These are phyloP conservation scores for Globisporangium megalacanthum DNA, from an alignment of 352 stramenopile species.

Conservation along the genomic window DNA sequence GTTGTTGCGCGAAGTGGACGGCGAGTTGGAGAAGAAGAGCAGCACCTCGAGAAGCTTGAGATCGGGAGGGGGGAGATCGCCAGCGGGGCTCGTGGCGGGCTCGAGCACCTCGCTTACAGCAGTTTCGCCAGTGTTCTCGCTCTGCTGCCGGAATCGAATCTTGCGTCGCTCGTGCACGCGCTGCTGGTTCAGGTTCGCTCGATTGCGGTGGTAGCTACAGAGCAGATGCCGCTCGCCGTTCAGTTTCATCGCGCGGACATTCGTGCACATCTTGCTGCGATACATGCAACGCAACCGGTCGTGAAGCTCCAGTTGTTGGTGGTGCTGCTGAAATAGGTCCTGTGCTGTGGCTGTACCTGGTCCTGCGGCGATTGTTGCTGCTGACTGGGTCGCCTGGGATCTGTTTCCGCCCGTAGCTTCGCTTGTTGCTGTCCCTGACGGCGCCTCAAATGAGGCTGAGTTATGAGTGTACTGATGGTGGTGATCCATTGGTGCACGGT, in stretches of 20 bases:
- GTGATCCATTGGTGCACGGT: not conserved
- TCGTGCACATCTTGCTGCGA: slow-evolving; percentile 25
- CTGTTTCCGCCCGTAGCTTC: too few relatives aligned
- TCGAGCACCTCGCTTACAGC: not conserved
- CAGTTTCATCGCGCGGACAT: slow-evolving; percentile 29
- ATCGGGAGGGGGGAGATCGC: slow-evolving; percentile 1
- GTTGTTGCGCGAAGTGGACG: not conserved
- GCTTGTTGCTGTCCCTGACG: too few relatives aligned
- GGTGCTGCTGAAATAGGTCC: not conserved
- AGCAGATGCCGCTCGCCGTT: slow-evolving; percentile 33
- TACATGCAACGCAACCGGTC: slow-evolving; percentile 7
- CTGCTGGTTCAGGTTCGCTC: slow-evolving; percentile 37
- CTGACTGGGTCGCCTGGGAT: not conserved
- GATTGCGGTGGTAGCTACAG: slow-evolving; percentile 28
- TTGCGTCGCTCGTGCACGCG: slow-evolving; percentile 26
- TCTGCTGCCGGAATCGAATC: slow-evolving; percentile 2
- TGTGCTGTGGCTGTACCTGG: not conserved
- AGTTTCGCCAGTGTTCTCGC: not conserved
- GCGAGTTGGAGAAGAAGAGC: slow-evolving; percentile 7
- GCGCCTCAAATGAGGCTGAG: not conserved
- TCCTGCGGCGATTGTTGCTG: not conserved
- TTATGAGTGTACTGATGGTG: not conserved
- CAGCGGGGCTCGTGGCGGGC: not conserved
- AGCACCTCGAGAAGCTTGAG: slow-evolving; percentile 6
- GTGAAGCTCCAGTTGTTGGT: too few relatives aligned